Percentiles rank a stretch among this genome's conserved stretches.
Conservation (phyloP, 202 grass and related monocot species). For the Setaria italica region DNA sequence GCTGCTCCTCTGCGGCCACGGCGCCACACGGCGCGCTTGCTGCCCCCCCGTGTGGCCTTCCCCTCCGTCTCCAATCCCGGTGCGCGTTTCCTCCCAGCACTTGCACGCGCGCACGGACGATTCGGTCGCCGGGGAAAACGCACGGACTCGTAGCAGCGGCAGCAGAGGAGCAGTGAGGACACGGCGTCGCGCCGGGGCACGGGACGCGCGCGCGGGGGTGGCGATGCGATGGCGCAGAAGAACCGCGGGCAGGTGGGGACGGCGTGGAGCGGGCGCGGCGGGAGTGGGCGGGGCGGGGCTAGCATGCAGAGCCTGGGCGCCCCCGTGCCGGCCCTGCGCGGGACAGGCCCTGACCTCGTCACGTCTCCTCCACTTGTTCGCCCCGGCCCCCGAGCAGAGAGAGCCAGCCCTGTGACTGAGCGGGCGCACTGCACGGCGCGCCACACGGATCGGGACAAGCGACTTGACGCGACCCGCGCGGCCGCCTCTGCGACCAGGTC, state of each 20-base stretch:
- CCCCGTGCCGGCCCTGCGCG: constrained; percentile 37
- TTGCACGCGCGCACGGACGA: too few relatives aligned
- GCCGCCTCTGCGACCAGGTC: background rate
- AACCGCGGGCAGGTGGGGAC: background rate
- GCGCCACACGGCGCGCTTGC: background rate
- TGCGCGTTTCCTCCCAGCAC: too few relatives aligned
- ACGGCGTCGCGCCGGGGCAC: too few relatives aligned
- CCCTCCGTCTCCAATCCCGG: background rate
- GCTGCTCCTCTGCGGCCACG: background rate
- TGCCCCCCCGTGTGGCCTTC: background rate
- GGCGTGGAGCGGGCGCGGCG: background rate
- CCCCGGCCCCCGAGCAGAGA: background rate
- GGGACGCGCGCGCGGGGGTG: too few relatives aligned
- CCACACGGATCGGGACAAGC: background rate
- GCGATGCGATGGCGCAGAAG: background rate
- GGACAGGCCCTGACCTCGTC: constrained; percentile 36
- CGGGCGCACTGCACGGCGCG: background rate
- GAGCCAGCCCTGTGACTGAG: background rate
- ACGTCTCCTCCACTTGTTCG: constrained; percentile 31
- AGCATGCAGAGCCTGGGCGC: background rate
- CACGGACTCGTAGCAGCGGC: background rate
- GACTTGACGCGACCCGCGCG: constrained; percentile 31
- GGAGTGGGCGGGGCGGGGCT: background rate
- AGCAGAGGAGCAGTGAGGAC: background rate
- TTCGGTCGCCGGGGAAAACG: too few relatives aligned